These are phyloP conservation scores for Colletotrichum euphorbiae DNA, from an alignment of 2,329 filamentous ascomycete genomes.

Conservation along the genomic window DNA sequence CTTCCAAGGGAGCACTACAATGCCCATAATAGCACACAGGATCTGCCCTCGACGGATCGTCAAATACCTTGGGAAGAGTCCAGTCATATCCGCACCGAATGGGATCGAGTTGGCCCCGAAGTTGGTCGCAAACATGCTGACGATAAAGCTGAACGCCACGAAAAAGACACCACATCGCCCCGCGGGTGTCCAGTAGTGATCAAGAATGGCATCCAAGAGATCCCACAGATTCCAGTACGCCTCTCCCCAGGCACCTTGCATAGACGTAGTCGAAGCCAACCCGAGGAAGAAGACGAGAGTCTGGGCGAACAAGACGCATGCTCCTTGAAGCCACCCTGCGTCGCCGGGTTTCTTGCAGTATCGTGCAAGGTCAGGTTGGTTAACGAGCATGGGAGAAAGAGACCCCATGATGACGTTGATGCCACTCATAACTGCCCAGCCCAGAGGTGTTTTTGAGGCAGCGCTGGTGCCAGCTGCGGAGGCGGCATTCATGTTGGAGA, in stretches of 20 bases:
- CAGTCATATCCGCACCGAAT: constrained; percentile 49
- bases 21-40: constrained; percentile 47
- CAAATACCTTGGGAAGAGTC: constrained; percentile 47
- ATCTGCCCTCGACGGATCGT: constrained; percentile 49
- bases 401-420: constrained; percentile 54
- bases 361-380: constrained; percentile 51
- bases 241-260: constrained; percentile 50
- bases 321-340: constrained; percentile 47
- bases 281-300: constrained; percentile 47
- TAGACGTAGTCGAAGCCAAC: constrained; percentile 47
- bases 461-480: constrained; percentile 44
- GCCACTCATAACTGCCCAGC: constrained; percentile 52
- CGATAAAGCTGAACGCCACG: constrained; percentile 42
- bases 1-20: constrained; percentile 49
- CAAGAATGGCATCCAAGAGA: constrained; percentile 50
- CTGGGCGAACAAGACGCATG: constrained; percentile 43
- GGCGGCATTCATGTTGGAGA: constrained; percentile 44
- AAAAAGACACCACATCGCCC: constrained; percentile 50
- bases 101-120: constrained; percentile 48
- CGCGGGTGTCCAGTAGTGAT: constrained; percentile 48
- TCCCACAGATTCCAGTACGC: constrained; percentile 54
- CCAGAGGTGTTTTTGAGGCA: constrained; percentile 45
- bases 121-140: constrained; percentile 44
- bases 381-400: constrained; percentile 50
- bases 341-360: constrained; percentile 49